Percentiles rank a stretch among this genome's conserved stretches.
Conservation (phyloP, 129 eudicot genomes). For the Lonicera japonica region DNA sequence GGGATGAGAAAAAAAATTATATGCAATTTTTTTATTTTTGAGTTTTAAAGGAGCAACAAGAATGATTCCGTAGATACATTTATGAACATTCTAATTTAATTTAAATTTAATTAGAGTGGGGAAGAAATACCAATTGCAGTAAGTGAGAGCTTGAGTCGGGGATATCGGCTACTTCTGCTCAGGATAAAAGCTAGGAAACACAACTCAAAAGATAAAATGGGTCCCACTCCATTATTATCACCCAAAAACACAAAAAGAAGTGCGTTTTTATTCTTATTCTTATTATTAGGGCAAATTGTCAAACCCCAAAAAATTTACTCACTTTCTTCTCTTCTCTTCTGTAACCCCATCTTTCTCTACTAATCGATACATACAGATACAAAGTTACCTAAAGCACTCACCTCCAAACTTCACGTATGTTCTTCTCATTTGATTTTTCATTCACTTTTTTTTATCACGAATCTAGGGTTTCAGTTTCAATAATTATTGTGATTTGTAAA, state of each 20-base stretch:
- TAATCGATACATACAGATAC: not conserved
- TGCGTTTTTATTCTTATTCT: too few relatives aligned
- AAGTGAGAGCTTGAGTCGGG: too few relatives aligned
- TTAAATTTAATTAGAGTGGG: too few relatives aligned
- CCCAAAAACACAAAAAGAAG: not conserved
- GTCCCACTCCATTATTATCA: conserved; percentile 13
- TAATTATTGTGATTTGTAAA: too few relatives aligned
- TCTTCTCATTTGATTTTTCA: not conserved
- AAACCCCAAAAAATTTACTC: not conserved
- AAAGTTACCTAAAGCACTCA: not conserved
- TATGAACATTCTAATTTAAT: too few relatives aligned
- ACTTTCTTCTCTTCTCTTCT: not conserved
- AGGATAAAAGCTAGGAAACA: not conserved
- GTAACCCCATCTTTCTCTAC: not conserved
- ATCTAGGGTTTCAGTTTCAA: conserved; percentile 17
- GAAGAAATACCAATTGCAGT: too few relatives aligned
- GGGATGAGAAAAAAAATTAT: too few relatives aligned
- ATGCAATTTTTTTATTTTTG: too few relatives aligned
- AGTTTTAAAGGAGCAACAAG: too few relatives aligned
- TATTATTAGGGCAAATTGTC: conserved; percentile 3
- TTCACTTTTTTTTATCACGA: not conserved
- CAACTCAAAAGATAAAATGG: conserved; percentile 5
- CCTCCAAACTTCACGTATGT: not conserved
- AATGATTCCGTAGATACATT: too few relatives aligned
- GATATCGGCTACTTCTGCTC: too few relatives aligned